Evolutionary conservation across 164 flowering plant species (phyloP), one percentile per base, ranked within the genome.

Genomic region (Umbellularia californica): DNA sequence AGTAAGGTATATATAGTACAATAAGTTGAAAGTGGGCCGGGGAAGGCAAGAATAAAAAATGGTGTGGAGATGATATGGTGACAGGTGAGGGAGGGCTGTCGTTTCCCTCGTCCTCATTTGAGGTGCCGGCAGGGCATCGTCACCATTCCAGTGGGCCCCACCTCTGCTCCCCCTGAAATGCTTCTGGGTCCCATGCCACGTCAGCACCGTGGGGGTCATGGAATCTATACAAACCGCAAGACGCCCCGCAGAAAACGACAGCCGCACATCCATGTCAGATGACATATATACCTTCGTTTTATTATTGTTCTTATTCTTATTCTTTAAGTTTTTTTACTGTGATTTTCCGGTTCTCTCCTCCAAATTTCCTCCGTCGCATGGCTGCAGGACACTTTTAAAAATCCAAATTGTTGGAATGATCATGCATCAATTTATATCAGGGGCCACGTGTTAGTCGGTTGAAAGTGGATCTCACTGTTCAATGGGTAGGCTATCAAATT

Each of bases 201-300:
- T 70, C 71, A 47, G 4, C 55, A 23, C 62, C 72, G 58, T 51
- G 58, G 30, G 62, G 3, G 62, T 17, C 63, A 51, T 13, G 72
- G 72, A 70, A 70, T 70, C 72, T 47, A 27, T 25, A 70, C 62
- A 51, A 70, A 70, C 72, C 58, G 72, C 72, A 70, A 70, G 62
- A 24, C 1, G 28, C 30, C 62, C 41, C 13, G 14, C 62, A 23
- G 62, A 70, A 70, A 70, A 70, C 72, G 72, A 70, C 72, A 70
- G 20, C 63, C 60, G 17, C 30, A 50, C 72, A 69, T 69, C 72
- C 22, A 70, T 25, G 24, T 50, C 62, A 70, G 60, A 12, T 51
- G 33, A 47, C 71, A 23, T 30, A 30, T 30, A 30, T 24, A 10
- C 22, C 47, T 69, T 41, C 47, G 13, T 28, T 28, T 67, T 67